Base-by-base conservation (phyloP, 768 basidiomycete species). In the Suillus variegatus region DNA sequence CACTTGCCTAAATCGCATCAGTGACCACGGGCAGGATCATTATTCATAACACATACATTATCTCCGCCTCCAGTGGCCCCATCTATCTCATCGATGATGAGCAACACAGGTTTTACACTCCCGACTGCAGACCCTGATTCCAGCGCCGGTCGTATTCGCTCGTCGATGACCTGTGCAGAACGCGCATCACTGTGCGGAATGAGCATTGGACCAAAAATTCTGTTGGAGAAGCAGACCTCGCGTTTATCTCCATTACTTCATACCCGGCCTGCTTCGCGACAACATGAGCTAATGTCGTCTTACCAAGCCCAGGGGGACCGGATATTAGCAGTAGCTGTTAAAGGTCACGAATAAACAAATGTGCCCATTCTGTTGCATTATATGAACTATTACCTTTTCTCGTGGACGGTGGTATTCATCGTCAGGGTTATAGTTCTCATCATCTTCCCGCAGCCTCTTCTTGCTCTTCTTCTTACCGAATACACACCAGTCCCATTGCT, bases 401-500 rank as follows among this genome's bases (percentile, higher is more conserved):
- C 74, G 79, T 20, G 91, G 91, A 47, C 91, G 81, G 66, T 84
- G 86, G 69, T 88, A 88, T 72, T 86, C 85, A 65, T 93, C 90
- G 46, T 85, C 83, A 51, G 77, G 75, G 60, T 87, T 82, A 47
- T 79, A 72, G 47, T 84, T 82, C 54, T 86, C 82, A 40, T 90
- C 82, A 9, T 78, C 85, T 51, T 85, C 84, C 75, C 84, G 77
- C 44, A 80, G 74, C n/a, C 89, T 82, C 71, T 90, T 90, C 76
- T 86, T 91, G 63, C 84, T 82, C 69, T 75, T 73, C 69, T 68
- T 69, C 76, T 81, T 89, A 13, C 93, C 94, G 76, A 97, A 99
- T 1, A 99, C 97, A 74, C 97, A 99, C 76, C 85, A 88, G 72
- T 99, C 97, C 97, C 97, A 99, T 71, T 96, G 93, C 72, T 99